Conservation (phyloP, 306 rosid species). For the Fagus sylvatica region DNA sequence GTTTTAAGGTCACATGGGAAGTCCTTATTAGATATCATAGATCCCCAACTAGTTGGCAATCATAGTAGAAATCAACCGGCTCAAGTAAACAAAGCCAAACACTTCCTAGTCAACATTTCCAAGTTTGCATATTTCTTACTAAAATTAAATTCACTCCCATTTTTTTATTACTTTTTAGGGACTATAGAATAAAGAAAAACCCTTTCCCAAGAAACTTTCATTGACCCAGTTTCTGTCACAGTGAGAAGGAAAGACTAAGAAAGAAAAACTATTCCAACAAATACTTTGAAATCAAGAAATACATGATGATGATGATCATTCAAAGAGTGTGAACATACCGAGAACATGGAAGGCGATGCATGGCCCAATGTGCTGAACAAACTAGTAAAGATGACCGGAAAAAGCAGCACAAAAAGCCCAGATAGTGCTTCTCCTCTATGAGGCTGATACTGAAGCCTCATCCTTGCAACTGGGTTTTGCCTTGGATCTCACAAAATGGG, state of each 20-base stretch:
- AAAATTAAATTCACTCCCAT: not conserved
- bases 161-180: not conserved
- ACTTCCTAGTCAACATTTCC: not conserved
- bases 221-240: constrained; percentile 16
- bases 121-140: not conserved
- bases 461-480: constrained; percentile 24
- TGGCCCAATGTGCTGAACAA: constrained; percentile 63
- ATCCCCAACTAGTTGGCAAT: not conserved
- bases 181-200: not conserved
- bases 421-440: constrained; percentile 39
- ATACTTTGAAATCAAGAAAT: not conserved
- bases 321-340: constrained; percentile 41
- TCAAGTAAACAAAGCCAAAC: not conserved
- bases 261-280: not conserved
- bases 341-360: constrained; percentile 60
- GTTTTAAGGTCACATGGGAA: not conserved
- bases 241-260: constrained; percentile 3
- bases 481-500: constrained; percentile 38
- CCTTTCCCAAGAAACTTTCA: not conserved
- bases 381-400: constrained; percentile 56
- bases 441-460: constrained; percentile 39
- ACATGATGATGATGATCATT: not conserved
- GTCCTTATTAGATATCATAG: not conserved
- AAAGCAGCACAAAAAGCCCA: constrained; percentile 51
- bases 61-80: not conserved